Conservation (phyloP, 495 filamentous ascomycete species). For the Penicillium angulare region DNA sequence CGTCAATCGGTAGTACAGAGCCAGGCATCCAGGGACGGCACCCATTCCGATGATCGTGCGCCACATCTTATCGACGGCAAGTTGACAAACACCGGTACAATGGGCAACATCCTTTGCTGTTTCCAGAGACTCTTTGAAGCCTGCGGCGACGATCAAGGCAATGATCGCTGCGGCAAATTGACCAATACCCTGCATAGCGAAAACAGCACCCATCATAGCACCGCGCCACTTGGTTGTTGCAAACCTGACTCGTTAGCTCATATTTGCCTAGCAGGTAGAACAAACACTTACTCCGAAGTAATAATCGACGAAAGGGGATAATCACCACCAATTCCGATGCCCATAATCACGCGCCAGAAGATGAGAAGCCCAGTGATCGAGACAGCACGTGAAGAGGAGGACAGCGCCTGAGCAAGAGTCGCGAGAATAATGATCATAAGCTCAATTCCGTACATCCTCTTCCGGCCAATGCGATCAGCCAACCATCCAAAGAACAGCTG, state of each 20-base stretch:
- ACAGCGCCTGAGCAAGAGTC: constrained; percentile 72
- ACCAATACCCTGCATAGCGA: constrained; percentile 81
- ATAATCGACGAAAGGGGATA: constrained; percentile 85
- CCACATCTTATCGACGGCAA: constrained; percentile 87
- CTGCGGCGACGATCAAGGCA: constrained; percentile 66
- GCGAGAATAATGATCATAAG: constrained; percentile 85
- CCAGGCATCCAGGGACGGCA: constrained; percentile 71
- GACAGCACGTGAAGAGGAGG: constrained; percentile 64
- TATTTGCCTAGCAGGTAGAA: too few relatives aligned
- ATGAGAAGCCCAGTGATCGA: constrained; percentile 74
- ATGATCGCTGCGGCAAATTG: constrained; percentile 70
- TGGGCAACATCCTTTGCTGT: constrained; percentile 42
- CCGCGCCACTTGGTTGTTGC: constrained; percentile 82
- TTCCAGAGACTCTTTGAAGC: constrained; percentile 68
- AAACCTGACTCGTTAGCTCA: constrained; percentile 50
- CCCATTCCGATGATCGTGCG: constrained; percentile 74
- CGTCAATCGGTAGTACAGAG: constrained; percentile 82
- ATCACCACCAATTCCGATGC: constrained; percentile 81
- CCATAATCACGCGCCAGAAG: constrained; percentile 90
- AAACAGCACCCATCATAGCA: constrained; percentile 86
- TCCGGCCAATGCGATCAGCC: constrained; percentile 76
- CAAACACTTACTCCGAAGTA: constrained; percentile 64
- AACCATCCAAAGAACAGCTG: constrained; percentile 80
- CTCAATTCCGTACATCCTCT: constrained; percentile 86
- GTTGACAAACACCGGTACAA: constrained; percentile 63